phyloP scores from a whole-genome alignment of 2,329 filamentous ascomycete genomes.

The Zalaria sp. region DNA sequence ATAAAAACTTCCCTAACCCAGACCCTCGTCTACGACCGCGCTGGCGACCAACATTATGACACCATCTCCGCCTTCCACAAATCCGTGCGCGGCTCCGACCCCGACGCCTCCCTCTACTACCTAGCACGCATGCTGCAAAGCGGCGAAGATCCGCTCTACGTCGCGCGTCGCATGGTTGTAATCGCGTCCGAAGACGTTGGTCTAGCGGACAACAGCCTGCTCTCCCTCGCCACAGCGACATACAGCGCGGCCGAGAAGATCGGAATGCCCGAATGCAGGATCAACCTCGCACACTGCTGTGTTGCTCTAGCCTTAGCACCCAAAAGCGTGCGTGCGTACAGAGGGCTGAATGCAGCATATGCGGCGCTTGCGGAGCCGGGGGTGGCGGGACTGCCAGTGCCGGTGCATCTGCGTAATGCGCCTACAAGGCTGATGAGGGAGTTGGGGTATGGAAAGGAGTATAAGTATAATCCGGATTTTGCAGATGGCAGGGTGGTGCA shows the following conservation, averaged over 20 bases:
- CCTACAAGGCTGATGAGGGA: conserved; percentile 90
- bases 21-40: conserved; percentile 87
- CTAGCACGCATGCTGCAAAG: conserved; percentile 90
- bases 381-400: conserved; percentile 66
- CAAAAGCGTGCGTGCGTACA: conserved; percentile 79
- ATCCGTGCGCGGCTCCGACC: conserved; percentile 71
- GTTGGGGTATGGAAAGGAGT: conserved; percentile 75
- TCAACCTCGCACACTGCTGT: conserved; percentile 76
- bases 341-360: conserved; percentile 67
- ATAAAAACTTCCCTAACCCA: conserved; percentile 78
- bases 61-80: conserved; percentile 97
- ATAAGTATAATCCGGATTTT: conserved; percentile 95
- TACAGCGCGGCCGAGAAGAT: conserved; percentile 86
- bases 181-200: conserved; percentile 92
- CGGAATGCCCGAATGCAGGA: conserved; percentile 87
- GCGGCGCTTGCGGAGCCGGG: conserved; percentile 71
- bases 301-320: conserved; percentile 68
- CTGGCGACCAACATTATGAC: conserved; percentile 94
- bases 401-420: conserved; percentile 79
- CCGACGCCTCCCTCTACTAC: conserved; percentile 87
- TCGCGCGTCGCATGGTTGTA: conserved; percentile 85
- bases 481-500: conserved; percentile 67
- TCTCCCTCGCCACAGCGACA: conserved; percentile 71
- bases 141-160: conserved; percentile 83
- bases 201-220: conserved; percentile 70